These are phyloP conservation scores for Salix brachista DNA, from an alignment of 345 rosid genomes.

Conservation along the genomic window DNA sequence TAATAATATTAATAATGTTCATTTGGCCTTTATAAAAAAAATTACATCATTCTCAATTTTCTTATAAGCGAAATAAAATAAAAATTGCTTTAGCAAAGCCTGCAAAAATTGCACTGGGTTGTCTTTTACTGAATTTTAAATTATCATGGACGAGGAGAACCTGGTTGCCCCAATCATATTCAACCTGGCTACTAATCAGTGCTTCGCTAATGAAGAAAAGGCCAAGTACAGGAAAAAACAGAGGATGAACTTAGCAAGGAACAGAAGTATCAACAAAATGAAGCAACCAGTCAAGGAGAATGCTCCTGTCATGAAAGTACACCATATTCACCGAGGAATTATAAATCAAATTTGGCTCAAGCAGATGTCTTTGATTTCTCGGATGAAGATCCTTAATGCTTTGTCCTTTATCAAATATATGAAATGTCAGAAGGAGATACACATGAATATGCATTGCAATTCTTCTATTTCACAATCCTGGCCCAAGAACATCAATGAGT, in stretches of 20 bases:
- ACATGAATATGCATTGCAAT: not conserved
- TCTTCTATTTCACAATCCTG: not conserved
- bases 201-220: not conserved
- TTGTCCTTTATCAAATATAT: not conserved
- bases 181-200: not conserved
- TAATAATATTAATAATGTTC: too few relatives aligned
- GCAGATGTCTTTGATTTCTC: constrained; percentile 24
- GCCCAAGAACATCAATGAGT: not conserved
- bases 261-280: not conserved
- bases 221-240: not conserved
- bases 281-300: not conserved
- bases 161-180: not conserved
- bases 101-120: too few relatives aligned
- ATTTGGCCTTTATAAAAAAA: too few relatives aligned
- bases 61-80: too few relatives aligned
- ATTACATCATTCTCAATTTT: too few relatives aligned
- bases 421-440: not conserved
- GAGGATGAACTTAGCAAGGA: not conserved
- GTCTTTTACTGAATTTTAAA: too few relatives aligned
- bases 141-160: too few relatives aligned
- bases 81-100: too few relatives aligned
- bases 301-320: constrained; percentile 1
- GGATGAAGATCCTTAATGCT: not conserved
- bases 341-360: constrained; percentile 22
- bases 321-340: not conserved